phyloP scores from a whole-genome alignment of 2,329 filamentous ascomycete genomes.

The Colletotrichum incanum region DNA sequence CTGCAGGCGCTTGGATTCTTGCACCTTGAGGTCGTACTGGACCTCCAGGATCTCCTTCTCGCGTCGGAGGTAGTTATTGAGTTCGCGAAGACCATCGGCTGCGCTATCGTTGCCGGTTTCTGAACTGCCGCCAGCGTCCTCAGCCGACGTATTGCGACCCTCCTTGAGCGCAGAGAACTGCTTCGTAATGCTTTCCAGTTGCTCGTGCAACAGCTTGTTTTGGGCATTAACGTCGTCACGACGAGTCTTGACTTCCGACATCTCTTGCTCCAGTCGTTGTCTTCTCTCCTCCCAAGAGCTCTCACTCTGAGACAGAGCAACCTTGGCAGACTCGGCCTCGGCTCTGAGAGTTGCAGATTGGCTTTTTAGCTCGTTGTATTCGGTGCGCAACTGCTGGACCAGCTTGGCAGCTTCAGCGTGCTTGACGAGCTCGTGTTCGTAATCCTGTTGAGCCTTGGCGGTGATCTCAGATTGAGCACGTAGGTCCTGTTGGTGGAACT shows the following conservation, averaged over 20 bases:
- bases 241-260: constrained; percentile 82
- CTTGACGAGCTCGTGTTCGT: constrained; percentile 94
- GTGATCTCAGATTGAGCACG: constrained; percentile 95
- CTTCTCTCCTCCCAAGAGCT: constrained; percentile 89
- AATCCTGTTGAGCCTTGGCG: constrained; percentile 92
- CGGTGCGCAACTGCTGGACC: constrained; percentile 82
- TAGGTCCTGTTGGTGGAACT: constrained; percentile 91
- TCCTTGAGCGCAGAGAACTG: constrained; percentile 88
- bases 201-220: constrained; percentile 91
- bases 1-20: constrained; percentile 89
- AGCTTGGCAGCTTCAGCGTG: constrained; percentile 95
- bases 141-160: constrained; percentile 30
- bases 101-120: constrained; percentile 62
- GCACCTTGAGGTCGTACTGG: constrained; percentile 90
- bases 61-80: constrained; percentile 90
- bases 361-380: constrained; percentile 87
- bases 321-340: constrained; percentile 89
- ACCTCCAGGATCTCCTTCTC: constrained; percentile 99
- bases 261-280: constrained; percentile 86
- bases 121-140: constrained; percentile 63
- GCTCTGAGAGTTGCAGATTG: constrained; percentile 82
- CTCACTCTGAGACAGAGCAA: constrained; percentile 84
- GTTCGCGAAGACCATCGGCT: constrained; percentile 85
- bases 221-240: constrained; percentile 90
- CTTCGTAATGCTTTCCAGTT: constrained; percentile 85